Conservation (phyloP, 108 stramenopile species). For the Cyclotella kingstonii region DNA sequence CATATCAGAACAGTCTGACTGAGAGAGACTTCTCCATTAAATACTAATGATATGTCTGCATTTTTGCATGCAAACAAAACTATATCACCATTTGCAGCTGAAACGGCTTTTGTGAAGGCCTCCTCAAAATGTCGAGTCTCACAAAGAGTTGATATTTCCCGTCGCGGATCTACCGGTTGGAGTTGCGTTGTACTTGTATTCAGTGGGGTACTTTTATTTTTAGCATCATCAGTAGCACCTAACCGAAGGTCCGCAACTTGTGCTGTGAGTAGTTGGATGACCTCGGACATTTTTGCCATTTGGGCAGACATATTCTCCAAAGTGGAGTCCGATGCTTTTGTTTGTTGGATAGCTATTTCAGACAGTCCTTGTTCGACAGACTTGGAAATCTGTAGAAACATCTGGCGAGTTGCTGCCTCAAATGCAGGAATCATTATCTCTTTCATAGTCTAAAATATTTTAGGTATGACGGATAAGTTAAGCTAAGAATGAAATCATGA, state of each 20-base stretch:
- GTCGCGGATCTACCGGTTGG: slow-evolving; percentile 23
- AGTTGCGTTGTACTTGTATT: neutral
- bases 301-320: slow-evolving; percentile 53
- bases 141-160: slow-evolving; percentile 57
- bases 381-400: slow-evolving; percentile 57
- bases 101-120: slow-evolving; percentile 81
- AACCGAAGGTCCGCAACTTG: slow-evolving; percentile 57
- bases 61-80: slow-evolving; percentile 66
- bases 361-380: slow-evolving; percentile 43
- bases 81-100: slow-evolving; percentile 63
- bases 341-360: slow-evolving; percentile 25
- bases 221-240: neutral
- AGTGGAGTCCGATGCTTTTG: slow-evolving; percentile 19
- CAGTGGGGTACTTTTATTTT: neutral
- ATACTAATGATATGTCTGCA: slow-evolving; percentile 50
- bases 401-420: slow-evolving; percentile 66
- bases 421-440: slow-evolving; percentile 75
- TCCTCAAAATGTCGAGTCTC: slow-evolving; percentile 56
- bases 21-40: slow-evolving; percentile 52
- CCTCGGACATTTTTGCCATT: slow-evolving; percentile 55
- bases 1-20: slow-evolving; percentile 84
- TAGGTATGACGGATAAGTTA: neutral
- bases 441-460: slow-evolving; percentile 41
- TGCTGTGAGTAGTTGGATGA: slow-evolving; percentile 47
- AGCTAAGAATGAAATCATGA: neutral